Base-by-base conservation (phyloP, 192 early-diverging fungal genomes). In the Irineochytrium annulatum region DNA sequence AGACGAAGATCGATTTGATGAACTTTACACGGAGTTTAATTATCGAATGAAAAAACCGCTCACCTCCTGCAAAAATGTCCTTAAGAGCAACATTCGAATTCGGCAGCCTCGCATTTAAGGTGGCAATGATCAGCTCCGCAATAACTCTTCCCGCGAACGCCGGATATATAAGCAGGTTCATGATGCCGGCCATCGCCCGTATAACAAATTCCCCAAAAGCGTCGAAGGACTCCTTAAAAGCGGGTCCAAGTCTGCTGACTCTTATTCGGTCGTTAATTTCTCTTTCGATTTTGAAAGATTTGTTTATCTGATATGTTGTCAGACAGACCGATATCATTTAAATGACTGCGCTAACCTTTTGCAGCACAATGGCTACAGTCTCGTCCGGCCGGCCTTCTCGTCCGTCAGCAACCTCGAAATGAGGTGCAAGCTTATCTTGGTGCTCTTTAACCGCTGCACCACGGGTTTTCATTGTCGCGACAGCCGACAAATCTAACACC, bases 1-100 rank as follows among this genome's bases (percentile, higher is more conserved):
- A 98, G 71, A 34, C 92, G 70, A 20, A 96, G 60, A 67, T 94
- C 91, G 24, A 96, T 72, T 72, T 98, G 95, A 55, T 95, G 89
- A 11, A 81, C 86, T 73, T 73, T 2, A 60, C n/a, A 31, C n/a
- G 61, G 1, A 17, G n/a, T 49, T 43, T 39, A 41, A 64, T 35
- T 53, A 57, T 22, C 37, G 26, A 49, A 33, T 45, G 24, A 22
- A 55, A 48, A 26, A 49, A 2, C 37, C 2, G n/a, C 59, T 52
- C 58, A 79, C 83, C 85, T 43, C 79, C 79, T 14, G 83, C 80
- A 30, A 80, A 84, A 37, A 86, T 71, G 58, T 88, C 84, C 55
- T 88, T 91, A n/a, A 89, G 74, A 0, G 87, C 83, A 22, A 88
- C 82, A 26, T 78, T 79, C 37, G 82, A 22, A 79, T 60, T 63